These are phyloP conservation scores for Zychaea mexicana DNA, from an alignment of 371 early-diverging fungal genomes.

Conservation along the genomic window DNA sequence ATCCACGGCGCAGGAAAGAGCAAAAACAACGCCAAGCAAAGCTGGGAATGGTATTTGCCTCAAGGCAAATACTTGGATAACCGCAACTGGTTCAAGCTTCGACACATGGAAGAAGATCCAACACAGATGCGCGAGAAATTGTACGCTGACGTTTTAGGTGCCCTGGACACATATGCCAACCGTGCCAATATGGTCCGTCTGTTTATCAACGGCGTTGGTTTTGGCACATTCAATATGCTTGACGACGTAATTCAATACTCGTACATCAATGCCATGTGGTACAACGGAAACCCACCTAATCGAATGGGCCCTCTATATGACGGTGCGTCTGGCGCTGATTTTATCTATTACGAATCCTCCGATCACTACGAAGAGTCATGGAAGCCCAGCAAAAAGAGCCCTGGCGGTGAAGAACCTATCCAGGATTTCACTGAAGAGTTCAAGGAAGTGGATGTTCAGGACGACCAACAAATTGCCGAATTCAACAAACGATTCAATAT, in stretches of 20 bases:
- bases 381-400: conserved; percentile 31
- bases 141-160: conserved; percentile 54
- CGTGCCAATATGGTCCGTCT: conserved; percentile 58
- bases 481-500: conserved; percentile 43
- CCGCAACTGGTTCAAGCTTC: conserved; percentile 57
- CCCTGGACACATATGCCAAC: conserved; percentile 56
- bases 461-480: conserved; percentile 41
- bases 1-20: conserved; percentile 56
- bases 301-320: conserved; percentile 56
- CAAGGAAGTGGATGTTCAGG: conserved; percentile 33
- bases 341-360: conserved; percentile 20
- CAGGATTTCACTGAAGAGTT: conserved; percentile 43
- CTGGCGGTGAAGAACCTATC: conserved; percentile 36
- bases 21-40: conserved; percentile 59
- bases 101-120: conserved; percentile 63
- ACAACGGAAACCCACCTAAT: conserved; percentile 42
- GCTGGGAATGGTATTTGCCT: conserved; percentile 49
- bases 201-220: conserved; percentile 53
- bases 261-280: conserved; percentile 50
- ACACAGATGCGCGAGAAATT: conserved; percentile 65
- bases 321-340: conserved; percentile 56
- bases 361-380: conserved; percentile 31
- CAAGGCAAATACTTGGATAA: conserved; percentile 33
- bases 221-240: conserved; percentile 59
- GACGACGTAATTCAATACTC: conserved; percentile 54